These are phyloP conservation scores for Zasmidium angulare DNA, from an alignment of 2,329 filamentous ascomycete genomes.

Conservation along the genomic window DNA sequence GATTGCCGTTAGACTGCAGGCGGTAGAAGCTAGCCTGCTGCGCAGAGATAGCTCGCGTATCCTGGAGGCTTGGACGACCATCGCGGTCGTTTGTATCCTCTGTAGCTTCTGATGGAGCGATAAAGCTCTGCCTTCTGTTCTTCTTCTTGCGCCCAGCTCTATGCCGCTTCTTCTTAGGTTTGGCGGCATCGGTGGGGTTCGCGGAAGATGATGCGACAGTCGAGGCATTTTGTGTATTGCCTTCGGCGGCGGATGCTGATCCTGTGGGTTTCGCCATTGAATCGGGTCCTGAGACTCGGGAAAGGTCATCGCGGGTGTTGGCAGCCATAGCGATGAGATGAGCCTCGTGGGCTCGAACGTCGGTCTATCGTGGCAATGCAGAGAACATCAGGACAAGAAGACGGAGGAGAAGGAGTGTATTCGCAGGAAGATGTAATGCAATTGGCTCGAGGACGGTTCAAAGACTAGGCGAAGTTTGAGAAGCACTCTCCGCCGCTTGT, in stretches of 20 bases:
- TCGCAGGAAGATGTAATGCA: neutral
- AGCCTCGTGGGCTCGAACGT: neutral
- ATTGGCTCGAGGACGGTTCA: neutral
- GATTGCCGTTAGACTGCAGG: conserved; percentile 50
- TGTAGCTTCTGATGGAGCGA: conserved; percentile 60
- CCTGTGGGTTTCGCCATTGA: conserved; percentile 10
- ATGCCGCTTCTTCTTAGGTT: conserved; percentile 24
- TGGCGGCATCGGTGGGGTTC: conserved; percentile 1
- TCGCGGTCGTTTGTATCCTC: conserved; percentile 52
- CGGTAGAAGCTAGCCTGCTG: conserved; percentile 55
- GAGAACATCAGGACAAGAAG: neutral
- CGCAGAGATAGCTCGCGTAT: conserved; percentile 36
- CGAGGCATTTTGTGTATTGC: conserved; percentile 11
- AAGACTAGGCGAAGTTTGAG: neutral
- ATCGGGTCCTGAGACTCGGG: conserved; percentile 12
- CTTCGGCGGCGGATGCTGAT: conserved; percentile 3
- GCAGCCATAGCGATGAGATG: conserved; percentile 5
- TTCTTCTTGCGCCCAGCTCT: conserved; percentile 64
- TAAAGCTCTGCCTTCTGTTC: conserved; percentile 75
- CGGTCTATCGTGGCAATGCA: neutral
- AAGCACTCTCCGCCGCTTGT: neutral
- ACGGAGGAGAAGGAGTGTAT: neutral
- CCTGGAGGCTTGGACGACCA: conserved; percentile 40
- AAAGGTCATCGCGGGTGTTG: conserved; percentile 5
- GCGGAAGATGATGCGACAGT: conserved; percentile 3